A percentile compares a stretch with the other conserved stretches of the same genome.
Conservation (phyloP, 1,139 yeast genomes). For the Schwanniomyces etchellsii region DNA sequence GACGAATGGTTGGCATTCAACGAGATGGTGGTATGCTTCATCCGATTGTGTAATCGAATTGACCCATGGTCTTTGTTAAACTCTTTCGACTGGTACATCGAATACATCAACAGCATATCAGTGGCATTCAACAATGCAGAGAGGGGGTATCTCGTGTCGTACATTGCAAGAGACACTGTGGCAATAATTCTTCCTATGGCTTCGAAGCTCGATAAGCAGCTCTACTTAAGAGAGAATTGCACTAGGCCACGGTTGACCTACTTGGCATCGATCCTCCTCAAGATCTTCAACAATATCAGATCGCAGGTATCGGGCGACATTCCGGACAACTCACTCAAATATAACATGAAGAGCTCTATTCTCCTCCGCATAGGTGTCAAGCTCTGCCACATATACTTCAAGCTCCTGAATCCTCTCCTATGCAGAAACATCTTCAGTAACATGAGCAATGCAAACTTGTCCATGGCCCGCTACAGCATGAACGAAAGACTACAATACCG, state of each 20-base stretch:
- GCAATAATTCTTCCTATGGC: conserved; percentile 45
- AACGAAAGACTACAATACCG: conserved; percentile 62
- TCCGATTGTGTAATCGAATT: conserved; percentile 47
- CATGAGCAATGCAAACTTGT: conserved; percentile 55
- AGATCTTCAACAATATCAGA: conserved; percentile 59
- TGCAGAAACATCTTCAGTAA: conserved; percentile 76
- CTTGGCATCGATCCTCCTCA: conserved; percentile 53
- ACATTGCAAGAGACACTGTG: conserved; percentile 36
- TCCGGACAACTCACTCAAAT: conserved; percentile 33
- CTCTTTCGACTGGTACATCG: conserved; percentile 56
- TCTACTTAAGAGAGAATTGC: conserved; percentile 35
- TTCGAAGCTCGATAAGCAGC: conserved; percentile 41
- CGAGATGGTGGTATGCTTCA: conserved; percentile 44
- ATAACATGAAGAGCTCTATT: conserved; percentile 24
- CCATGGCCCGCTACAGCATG: conserved; percentile 37
- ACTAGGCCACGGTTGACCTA: conserved; percentile 45
- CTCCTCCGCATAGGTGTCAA: conserved; percentile 52
- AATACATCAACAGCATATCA: conserved; percentile 48
- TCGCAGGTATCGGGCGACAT: conserved; percentile 46
- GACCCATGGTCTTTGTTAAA: conserved; percentile 54
- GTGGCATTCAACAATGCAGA: conserved; percentile 51
- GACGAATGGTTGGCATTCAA: conserved; percentile 49
- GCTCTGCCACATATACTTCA: conserved; percentile 60
- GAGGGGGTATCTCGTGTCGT: conserved; percentile 47
- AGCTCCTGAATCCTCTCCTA: conserved; percentile 55